Conservation (phyloP, 2,329 filamentous ascomycete species). For the Stagonosporopsis tanaceti region DNA sequence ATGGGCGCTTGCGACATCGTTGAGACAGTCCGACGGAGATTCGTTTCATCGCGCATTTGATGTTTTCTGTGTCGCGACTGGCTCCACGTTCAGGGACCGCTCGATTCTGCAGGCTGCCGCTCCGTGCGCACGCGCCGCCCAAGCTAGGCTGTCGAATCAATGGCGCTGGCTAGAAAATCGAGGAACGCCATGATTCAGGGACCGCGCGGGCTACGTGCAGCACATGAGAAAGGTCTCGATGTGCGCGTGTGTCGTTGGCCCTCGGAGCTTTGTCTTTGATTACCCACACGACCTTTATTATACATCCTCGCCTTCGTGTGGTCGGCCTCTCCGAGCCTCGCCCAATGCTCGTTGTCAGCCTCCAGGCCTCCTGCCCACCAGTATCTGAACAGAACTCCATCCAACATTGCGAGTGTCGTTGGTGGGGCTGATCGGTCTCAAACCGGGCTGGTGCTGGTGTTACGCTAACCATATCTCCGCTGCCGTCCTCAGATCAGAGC, state of each 20-base stretch:
- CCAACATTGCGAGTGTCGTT: constrained; percentile 45
- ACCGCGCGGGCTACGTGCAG: constrained; percentile 43
- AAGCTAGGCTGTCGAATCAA: constrained; percentile 43
- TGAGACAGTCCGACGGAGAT: constrained; percentile 34
- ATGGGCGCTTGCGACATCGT: constrained; percentile 37
- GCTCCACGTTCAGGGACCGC: constrained; percentile 33
- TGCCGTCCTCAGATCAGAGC: constrained; percentile 44
- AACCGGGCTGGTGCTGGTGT: constrained; percentile 34
- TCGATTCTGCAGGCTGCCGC: constrained; percentile 37
- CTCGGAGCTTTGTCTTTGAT: constrained; percentile 26
- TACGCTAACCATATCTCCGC: constrained; percentile 41
- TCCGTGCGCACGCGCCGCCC: constrained; percentile 39
- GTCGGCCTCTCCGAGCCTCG: constrained; percentile 10
- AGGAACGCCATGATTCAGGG: constrained; percentile 44
- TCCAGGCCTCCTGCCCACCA: constrained; percentile 24
- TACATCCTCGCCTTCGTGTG: constrained; percentile 25
- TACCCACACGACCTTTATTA: constrained; percentile 14
- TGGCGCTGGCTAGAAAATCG: constrained; percentile 27
- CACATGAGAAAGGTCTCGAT: constrained; percentile 16
- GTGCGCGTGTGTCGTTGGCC: constrained; percentile 30
- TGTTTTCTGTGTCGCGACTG: constrained; percentile 31
- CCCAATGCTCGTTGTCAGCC: constrained; percentile 18
- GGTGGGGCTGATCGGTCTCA: constrained; percentile 39
- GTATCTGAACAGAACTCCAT: constrained; percentile 27
- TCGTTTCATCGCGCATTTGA: constrained; percentile 41